Evolutionary conservation across 441 rosid species (phyloP).

Genomic region (Cnidoscolus chayamansa): DNA sequence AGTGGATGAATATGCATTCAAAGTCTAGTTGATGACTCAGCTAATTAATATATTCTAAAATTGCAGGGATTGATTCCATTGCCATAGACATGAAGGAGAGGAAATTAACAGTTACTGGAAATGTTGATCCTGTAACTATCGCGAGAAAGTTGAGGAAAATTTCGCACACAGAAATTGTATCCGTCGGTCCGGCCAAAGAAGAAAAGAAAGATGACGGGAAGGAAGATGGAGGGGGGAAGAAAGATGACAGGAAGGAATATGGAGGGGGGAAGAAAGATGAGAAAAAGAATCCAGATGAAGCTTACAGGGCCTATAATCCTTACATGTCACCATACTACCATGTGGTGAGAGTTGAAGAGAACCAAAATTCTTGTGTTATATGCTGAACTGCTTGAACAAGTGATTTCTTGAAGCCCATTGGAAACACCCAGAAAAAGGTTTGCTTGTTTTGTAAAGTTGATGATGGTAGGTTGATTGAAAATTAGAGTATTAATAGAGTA

Average conservation of each 20-base stretch:
- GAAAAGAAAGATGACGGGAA: constrained; percentile 43
- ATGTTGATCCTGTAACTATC: constrained; percentile 43
- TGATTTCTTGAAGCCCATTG: neutral
- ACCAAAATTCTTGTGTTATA: constrained; percentile 49
- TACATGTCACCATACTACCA: constrained; percentile 27
- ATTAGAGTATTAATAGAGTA: too few relatives aligned
- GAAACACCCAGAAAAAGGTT: neutral
- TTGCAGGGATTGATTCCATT: constrained; percentile 52
- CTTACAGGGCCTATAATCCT: constrained; percentile 31
- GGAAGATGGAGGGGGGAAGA: constrained; percentile 10
- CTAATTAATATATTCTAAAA: neutral
- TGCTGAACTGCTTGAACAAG: constrained; percentile 16
- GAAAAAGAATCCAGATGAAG: constrained; percentile 33
- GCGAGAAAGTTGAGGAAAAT: constrained; percentile 42
- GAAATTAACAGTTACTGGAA: constrained; percentile 60
- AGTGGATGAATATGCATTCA: too few relatives aligned
- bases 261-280: constrained; percentile 14
- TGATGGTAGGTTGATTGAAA: too few relatives aligned
- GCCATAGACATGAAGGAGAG: constrained; percentile 51
- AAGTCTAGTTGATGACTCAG: too few relatives aligned
- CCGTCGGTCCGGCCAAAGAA: constrained; percentile 52
- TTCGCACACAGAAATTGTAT: constrained; percentile 36
- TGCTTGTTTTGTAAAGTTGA: neutral
- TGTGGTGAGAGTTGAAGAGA: constrained; percentile 39
- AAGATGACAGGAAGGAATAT: constrained; percentile 20